Evolutionary conservation across 805 yeast genomes (phyloP).

Genomic region (Dipodascus albidus): DNA sequence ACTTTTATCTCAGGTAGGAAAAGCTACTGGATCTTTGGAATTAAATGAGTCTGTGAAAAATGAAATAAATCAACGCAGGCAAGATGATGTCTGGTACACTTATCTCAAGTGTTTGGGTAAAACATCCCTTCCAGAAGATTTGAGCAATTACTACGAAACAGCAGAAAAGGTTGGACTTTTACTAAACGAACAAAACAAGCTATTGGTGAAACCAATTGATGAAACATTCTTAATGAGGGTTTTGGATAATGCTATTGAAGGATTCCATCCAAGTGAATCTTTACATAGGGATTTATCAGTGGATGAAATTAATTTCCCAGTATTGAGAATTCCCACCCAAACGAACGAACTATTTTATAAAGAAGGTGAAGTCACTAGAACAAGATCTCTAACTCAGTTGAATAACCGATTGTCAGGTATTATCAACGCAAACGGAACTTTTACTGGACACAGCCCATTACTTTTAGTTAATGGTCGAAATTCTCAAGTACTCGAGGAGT

Average conservation of each 20-base stretch:
- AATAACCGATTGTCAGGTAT: background rate
- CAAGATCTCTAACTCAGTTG: slow-evolving; percentile 12
- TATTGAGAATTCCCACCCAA: background rate
- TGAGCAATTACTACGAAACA: slow-evolving; percentile 1
- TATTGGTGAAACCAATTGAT: background rate
- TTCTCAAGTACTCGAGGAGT: background rate
- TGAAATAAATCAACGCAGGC: slow-evolving; percentile 3
- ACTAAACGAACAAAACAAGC: background rate
- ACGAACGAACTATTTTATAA: slow-evolving; percentile 2
- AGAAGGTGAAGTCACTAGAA: slow-evolving; percentile 7
- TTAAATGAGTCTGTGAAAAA: background rate
- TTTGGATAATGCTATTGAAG: background rate
- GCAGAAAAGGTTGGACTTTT: background rate
- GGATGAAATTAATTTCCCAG: background rate
- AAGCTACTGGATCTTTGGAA: background rate
- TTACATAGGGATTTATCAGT: background rate
- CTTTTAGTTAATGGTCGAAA: background rate
- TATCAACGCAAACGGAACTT: background rate
- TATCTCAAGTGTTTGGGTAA: background rate
- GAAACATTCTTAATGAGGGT: background rate
- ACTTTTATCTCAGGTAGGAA: background rate
- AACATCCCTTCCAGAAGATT: slow-evolving; percentile 1
- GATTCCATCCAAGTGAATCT: background rate
- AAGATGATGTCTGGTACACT: slow-evolving; percentile 7
- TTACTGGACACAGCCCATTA: background rate